phyloP scores from a whole-genome alignment of 805 yeast genomes.

The Sugiyamaella smithiae region DNA sequence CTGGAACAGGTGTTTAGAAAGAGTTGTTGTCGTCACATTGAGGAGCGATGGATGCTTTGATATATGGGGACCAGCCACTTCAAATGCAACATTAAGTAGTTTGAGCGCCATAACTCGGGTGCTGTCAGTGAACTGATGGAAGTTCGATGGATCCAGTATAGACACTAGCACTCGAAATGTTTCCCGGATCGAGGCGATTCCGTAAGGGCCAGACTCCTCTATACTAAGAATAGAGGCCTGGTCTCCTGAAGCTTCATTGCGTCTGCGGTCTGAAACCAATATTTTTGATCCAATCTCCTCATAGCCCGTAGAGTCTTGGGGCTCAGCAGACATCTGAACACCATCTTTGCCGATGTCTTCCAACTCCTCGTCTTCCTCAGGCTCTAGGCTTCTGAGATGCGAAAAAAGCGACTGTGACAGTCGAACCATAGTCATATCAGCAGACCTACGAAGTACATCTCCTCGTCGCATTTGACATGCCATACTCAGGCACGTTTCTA shows the following conservation, averaged over 20 bases:
- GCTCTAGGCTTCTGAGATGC: slow-evolving; percentile 55
- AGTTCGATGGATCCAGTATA: slow-evolving; percentile 77
- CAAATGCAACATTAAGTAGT: slow-evolving; percentile 73
- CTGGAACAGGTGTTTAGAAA: slow-evolving; percentile 82
- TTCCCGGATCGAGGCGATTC: slow-evolving; percentile 72
- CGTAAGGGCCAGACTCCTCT: slow-evolving; percentile 48
- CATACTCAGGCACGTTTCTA: slow-evolving; percentile 85
- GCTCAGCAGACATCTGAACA: slow-evolving; percentile 52
- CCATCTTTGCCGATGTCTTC: slow-evolving; percentile 49
- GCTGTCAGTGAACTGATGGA: slow-evolving; percentile 80
- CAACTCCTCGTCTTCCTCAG: slow-evolving; percentile 40
- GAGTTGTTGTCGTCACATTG: slow-evolving; percentile 67
- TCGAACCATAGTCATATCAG: slow-evolving; percentile 73
- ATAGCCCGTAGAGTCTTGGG: slow-evolving; percentile 26
- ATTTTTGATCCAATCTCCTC: slow-evolving; percentile 18
- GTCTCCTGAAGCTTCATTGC: slow-evolving; percentile 4
- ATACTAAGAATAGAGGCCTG: not conserved
- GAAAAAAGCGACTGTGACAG: slow-evolving; percentile 68
- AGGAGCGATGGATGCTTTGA: slow-evolving; percentile 62
- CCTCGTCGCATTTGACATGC: slow-evolving; percentile 91
- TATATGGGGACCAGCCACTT: slow-evolving; percentile 68
- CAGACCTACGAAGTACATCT: slow-evolving; percentile 83
- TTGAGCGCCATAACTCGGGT: slow-evolving; percentile 80
- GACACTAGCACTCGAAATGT: slow-evolving; percentile 73
- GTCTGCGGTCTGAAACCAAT: slow-evolving; percentile 6